phyloP scores from a whole-genome alignment of 192 early-diverging fungal genomes.

The Podila verticillata region DNA sequence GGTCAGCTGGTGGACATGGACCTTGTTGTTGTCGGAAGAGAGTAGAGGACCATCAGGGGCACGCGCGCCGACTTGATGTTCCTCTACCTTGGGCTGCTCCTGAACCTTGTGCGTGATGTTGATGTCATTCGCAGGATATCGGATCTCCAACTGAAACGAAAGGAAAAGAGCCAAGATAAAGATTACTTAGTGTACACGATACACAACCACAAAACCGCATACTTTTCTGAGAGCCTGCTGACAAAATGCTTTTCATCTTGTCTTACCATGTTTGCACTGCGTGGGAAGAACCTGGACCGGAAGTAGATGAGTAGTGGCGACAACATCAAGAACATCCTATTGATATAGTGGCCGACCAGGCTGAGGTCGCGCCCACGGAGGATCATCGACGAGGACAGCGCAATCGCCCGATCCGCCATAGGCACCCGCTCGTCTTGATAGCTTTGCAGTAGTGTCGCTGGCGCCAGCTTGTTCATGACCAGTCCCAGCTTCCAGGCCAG shows the following conservation, averaged over 20 bases:
- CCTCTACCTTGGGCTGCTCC: not conserved
- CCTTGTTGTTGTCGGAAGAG: no score
- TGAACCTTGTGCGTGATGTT: not conserved
- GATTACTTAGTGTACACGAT: not conserved
- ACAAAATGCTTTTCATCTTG: no score
- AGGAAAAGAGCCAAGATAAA: not conserved
- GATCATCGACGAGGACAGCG: no score
- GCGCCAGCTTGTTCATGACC: constrained; percentile 25
- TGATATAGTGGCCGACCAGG: no score
- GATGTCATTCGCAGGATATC: not conserved
- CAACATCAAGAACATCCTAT: no score
- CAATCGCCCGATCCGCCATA: constrained; percentile 21
- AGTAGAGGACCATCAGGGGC: not conserved
- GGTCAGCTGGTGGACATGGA: no score
- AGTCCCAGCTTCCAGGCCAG: constrained; percentile 58
- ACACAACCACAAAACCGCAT: not conserved
- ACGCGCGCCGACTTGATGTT: not conserved
- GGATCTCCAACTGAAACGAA: not conserved
- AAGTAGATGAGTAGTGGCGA: no score
- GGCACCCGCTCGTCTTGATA: constrained; percentile 32
- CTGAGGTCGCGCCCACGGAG: no score
- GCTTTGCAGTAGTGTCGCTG: constrained; percentile 11
- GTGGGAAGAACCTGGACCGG: no score
- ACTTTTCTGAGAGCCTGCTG: no score
- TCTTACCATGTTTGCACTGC: no score